These are phyloP conservation scores for Pythium volutum DNA, from an alignment of 352 stramenopile genomes.

Conservation along the genomic window DNA sequence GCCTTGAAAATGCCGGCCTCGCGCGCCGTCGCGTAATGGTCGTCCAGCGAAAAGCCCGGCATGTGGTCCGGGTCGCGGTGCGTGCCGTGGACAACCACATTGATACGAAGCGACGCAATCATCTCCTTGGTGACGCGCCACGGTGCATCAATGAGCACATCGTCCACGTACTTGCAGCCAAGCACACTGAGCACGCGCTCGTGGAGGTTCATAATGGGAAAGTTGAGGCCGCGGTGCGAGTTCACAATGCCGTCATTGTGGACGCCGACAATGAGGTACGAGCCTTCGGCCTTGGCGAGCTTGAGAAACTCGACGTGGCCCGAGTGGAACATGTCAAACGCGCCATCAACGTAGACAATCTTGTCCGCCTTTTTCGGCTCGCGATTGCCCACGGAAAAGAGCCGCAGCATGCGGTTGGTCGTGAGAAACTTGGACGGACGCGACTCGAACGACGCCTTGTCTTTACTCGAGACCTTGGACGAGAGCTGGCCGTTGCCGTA, in stretches of 20 bases:
- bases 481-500: constrained; percentile 79
- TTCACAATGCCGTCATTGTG: constrained; percentile 94
- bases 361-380: constrained; percentile 87
- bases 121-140: constrained; percentile 95
- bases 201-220: constrained; percentile 98
- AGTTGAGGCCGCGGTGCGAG: constrained; percentile 86
- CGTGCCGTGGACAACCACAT: constrained; percentile 82
- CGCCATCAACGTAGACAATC: constrained; percentile 98
- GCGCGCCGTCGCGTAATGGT: constrained; percentile 77
- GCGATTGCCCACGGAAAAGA: constrained; percentile 89
- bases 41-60: constrained; percentile 58
- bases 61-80: constrained; percentile 75
- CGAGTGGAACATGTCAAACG: constrained; percentile 99
- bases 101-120: constrained; percentile 90
- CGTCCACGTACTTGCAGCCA: constrained; percentile 96
- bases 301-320: constrained; percentile 97
- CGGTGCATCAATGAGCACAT: constrained; percentile 98
- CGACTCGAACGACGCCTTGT: constrained; percentile 41
- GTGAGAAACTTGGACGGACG: constrained; percentile 94
- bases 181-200: constrained; percentile 96
- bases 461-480: constrained; percentile 57
- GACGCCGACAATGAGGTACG: constrained; percentile 97
- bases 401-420: constrained; percentile 93
- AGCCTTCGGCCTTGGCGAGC: constrained; percentile 87
- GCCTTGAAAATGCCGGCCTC: constrained; percentile 83